Percentiles rank a stretch among this genome's conserved stretches.
phyloP scores from a whole-genome alignment of 441 rosid genomes.

The Isatis lusitanica region DNA sequence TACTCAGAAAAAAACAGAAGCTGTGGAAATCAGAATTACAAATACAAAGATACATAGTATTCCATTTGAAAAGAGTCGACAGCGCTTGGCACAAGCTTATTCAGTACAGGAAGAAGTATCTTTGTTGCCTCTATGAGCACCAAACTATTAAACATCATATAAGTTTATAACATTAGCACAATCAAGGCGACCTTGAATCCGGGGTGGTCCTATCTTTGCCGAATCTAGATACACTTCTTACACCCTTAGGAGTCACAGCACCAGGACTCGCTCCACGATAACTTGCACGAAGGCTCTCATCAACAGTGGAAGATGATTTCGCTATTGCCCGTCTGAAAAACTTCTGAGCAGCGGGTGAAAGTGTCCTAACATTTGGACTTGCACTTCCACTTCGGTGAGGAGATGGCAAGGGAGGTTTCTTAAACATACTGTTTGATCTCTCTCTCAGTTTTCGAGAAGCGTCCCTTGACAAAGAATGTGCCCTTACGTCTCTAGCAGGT shows the following conservation, averaged over 20 bases:
- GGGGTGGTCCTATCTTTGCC: conserved; percentile 69
- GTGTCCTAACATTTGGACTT: conserved; percentile 72
- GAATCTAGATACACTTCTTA: conserved; percentile 73
- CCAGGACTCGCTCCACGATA: conserved; percentile 77
- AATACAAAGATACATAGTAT: not conserved
- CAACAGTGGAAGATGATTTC: conserved; percentile 78
- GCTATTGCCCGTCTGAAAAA: conserved; percentile 83
- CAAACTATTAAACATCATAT: conserved; percentile 30
- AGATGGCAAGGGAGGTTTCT: conserved; percentile 87
- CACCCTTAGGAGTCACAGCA: conserved; percentile 66
- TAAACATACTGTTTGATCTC: conserved; percentile 74
- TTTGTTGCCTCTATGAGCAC: conserved; percentile 22
- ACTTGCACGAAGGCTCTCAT: conserved; percentile 92
- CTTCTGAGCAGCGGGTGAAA: conserved; percentile 97
- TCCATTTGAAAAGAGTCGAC: not conserved
- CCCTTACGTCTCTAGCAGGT: conserved; percentile 81
- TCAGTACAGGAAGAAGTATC: conserved; percentile 13
- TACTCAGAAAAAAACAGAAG: not conserved
- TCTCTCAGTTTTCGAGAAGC: conserved; percentile 83
- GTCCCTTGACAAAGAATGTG: conserved; percentile 82
- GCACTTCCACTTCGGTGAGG: conserved; percentile 91
- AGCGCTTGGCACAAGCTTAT: conserved; percentile 11
- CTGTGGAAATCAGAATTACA: not conserved
- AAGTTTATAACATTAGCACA: conserved; percentile 43
- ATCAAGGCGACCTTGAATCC: conserved; percentile 72